phyloP scores from a whole-genome alignment of 495 filamentous ascomycete genomes.

The Penicilliopsis zonata region DNA sequence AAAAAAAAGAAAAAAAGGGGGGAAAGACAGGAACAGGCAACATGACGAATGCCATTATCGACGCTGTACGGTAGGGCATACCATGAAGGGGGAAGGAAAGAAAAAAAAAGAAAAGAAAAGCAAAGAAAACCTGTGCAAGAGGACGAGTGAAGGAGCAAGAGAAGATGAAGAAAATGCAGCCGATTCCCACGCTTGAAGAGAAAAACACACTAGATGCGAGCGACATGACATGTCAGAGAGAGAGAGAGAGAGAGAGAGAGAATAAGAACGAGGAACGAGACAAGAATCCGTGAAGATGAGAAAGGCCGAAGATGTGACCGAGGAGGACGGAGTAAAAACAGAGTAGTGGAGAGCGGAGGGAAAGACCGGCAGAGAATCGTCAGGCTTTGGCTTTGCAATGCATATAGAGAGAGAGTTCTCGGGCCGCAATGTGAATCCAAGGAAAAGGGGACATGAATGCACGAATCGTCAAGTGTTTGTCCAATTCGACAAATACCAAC shows the following conservation, averaged over 20 bases:
- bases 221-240: no score
- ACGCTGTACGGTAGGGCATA: no score
- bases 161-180: constrained; percentile 6
- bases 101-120: background rate
- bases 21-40: constrained; percentile 4
- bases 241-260: no score
- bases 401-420: no score
- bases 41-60: no score
- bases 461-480: background rate
- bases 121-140: background rate
- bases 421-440: no score
- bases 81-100: no score
- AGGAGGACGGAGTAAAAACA: background rate
- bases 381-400: background rate
- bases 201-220: constrained; percentile 5
- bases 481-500: background rate
- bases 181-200: constrained; percentile 12
- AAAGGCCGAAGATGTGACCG: constrained; percentile 8
- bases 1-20: constrained; percentile 11
- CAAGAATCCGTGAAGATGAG: background rate
- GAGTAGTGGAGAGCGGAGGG: constrained; percentile 2
- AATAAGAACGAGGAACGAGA: constrained; percentile 6
- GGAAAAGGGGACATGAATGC: no score
- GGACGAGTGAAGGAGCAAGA: no score
- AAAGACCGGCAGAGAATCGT: constrained; percentile 7